Evolutionary conservation across 2,329 filamentous ascomycete species (phyloP).

Genomic region (Xylariomycetidae sp.): DNA sequence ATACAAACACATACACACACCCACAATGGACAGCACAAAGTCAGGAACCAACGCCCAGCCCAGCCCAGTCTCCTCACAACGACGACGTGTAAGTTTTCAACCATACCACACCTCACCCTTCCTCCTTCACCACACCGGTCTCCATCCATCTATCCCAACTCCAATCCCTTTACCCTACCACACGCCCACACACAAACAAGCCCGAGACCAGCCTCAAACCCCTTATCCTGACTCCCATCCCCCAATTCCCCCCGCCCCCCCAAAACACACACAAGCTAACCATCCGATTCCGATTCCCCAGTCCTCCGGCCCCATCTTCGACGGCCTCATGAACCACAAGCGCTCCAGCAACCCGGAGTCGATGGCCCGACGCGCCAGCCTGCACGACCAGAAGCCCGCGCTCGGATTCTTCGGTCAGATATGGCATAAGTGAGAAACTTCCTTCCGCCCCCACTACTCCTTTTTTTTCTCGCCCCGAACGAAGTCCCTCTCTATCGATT

Average conservation of each 20-base stretch:
- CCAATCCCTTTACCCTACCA: background rate
- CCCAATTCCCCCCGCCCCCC: too few relatives aligned
- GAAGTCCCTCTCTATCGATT: too few relatives aligned
- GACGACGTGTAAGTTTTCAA: constrained; percentile 16
- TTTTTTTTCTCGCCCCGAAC: background rate
- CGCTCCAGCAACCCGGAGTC: constrained; percentile 36
- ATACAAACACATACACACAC: too few relatives aligned
- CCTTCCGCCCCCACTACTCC: too few relatives aligned
- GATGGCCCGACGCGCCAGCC: constrained; percentile 47
- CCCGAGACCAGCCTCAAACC: too few relatives aligned
- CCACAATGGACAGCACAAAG: constrained; percentile 22
- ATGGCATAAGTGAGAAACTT: constrained; percentile 57
- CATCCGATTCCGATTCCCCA: constrained; percentile 12
- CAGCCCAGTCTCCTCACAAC: constrained; percentile 12
- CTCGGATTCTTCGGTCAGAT: constrained; percentile 48
- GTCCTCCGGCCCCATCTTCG: constrained; percentile 48
- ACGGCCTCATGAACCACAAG: constrained; percentile 48
- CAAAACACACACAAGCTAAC: constrained; percentile 1
- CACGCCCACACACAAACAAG: background rate
- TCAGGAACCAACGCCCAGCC: constrained; percentile 4
- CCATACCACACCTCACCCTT: background rate
- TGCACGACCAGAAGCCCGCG: constrained; percentile 48
- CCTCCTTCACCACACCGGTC: background rate
- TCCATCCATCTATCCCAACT: too few relatives aligned
- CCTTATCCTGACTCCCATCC: too few relatives aligned